phyloP scores from a whole-genome alignment of 192 early-diverging fungal species.

The Coemansia sp. region DNA sequence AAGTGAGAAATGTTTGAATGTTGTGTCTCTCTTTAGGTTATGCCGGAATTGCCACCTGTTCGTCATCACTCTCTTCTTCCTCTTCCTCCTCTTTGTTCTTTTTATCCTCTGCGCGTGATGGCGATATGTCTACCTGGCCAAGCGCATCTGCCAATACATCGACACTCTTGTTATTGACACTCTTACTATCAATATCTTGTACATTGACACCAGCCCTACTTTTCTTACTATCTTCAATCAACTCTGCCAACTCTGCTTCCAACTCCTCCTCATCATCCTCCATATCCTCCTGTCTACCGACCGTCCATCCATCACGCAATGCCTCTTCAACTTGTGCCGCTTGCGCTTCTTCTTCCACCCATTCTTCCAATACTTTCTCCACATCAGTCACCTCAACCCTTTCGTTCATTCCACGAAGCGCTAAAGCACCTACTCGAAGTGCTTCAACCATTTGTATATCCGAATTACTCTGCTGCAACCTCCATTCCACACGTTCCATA shows the following conservation, averaged over 20 bases:
- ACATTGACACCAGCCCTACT: too few relatives aligned
- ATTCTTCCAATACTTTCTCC: slow-evolving; percentile 15
- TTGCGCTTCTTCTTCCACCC: slow-evolving; percentile 23
- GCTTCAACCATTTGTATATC: slow-evolving; percentile 33
- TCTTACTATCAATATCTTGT: too few relatives aligned
- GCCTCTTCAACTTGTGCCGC: slow-evolving; percentile 15
- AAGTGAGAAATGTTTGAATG: not conserved
- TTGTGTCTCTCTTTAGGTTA: not conserved
- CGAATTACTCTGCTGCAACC: slow-evolving; percentile 34
- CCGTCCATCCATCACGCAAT: not conserved
- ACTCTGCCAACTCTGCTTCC: slow-evolving; percentile 36
- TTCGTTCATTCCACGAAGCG: slow-evolving; percentile 20
- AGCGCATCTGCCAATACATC: not conserved
- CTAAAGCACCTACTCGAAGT: slow-evolving; percentile 21
- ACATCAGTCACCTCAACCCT: slow-evolving; percentile 3
- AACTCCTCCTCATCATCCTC: slow-evolving; percentile 15
- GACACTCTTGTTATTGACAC: too few relatives aligned
- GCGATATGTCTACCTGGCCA: not conserved
- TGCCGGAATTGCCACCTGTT: slow-evolving; percentile 3
- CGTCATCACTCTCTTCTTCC: not conserved
- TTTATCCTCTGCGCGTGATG: too few relatives aligned
- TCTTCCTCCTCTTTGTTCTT: not conserved
- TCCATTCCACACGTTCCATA: slow-evolving; percentile 18
- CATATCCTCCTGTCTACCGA: not conserved
- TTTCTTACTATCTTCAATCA: slow-evolving; percentile 12